These are phyloP conservation scores for Canavalia gladiata DNA, from an alignment of 306 rosid species.

Conservation along the genomic window DNA sequence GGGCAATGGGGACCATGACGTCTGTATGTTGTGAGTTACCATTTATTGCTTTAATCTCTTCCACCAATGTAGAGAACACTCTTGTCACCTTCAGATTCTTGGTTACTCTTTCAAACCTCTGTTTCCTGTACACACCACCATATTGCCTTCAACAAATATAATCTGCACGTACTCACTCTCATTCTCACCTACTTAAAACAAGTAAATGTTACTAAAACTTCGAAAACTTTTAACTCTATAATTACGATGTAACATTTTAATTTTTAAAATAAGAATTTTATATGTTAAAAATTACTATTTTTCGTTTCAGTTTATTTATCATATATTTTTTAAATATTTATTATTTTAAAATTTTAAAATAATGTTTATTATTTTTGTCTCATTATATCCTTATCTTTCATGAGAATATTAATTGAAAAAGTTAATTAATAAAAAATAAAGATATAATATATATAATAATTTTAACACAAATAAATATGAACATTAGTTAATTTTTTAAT, in stretches of 20 bases:
- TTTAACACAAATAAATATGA: too few species aligned
- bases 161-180: too few species aligned
- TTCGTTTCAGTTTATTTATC: too few species aligned
- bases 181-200: not conserved
- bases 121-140: constrained; percentile 55
- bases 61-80: constrained; percentile 77
- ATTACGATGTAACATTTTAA: not conserved
- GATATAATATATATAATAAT: too few species aligned
- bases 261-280: not conserved
- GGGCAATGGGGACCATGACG: constrained; percentile 63
- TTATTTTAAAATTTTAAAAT: too few species aligned
- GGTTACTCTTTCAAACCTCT: constrained; percentile 72
- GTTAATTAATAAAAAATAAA: too few species aligned
- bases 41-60: constrained; percentile 78
- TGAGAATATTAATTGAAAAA: too few species aligned
- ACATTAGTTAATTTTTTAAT: too few species aligned
- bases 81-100: constrained; percentile 71
- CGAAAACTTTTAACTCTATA: not conserved
- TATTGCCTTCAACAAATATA: not conserved
- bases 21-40: constrained; percentile 55
- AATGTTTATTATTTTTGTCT: too few species aligned
- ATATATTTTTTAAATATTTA: not conserved
- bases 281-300: not conserved
- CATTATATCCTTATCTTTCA: too few species aligned
- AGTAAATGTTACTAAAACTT: constrained; percentile 4